Percentiles rank a stretch among this genome's conserved stretches.
Conservation (phyloP, 2,329 filamentous ascomycete genomes). For the Talaromyces sp. region DNA sequence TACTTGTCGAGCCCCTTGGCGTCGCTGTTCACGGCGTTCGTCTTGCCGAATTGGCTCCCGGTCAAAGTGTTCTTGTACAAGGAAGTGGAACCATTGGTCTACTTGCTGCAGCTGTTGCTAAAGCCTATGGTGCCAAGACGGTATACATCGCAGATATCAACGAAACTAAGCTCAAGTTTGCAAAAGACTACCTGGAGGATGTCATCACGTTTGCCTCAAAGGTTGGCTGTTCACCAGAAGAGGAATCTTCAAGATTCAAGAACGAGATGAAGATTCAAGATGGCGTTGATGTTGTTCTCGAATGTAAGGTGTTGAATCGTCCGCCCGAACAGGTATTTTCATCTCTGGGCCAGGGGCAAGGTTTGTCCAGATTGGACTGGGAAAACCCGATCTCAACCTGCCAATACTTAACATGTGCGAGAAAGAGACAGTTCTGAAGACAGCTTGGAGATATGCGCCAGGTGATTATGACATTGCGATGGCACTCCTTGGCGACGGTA, state of each 20-base stretch:
- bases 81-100: slow-evolving; percentile 7
- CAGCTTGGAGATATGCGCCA: slow-evolving; percentile 1
- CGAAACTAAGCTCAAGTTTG: slow-evolving; percentile 3
- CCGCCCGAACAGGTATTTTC: background rate
- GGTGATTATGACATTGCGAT: slow-evolving; percentile 1
- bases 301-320: slow-evolving; percentile 6
- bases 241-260: too few species aligned
- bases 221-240: too few species aligned
- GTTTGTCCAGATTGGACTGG: slow-evolving; percentile 9
- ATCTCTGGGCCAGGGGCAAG: slow-evolving; percentile 2
- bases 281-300: too few species aligned
- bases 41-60: background rate
- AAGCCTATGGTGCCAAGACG: background rate
- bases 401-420: slow-evolving; percentile 6
- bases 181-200: background rate
- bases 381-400: slow-evolving; percentile 1
- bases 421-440: slow-evolving; percentile 3
- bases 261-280: too few species aligned
- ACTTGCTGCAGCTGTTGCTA: background rate
- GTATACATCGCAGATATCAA: slow-evolving; percentile 6
- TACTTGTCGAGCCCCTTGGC: slow-evolving; percentile 4
- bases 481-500: background rate
- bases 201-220: background rate
- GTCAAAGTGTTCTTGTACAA: slow-evolving; percentile 3
- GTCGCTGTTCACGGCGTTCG: slow-evolving; percentile 4